Evolutionary conservation across 2,329 filamentous ascomycete species (phyloP).

Genomic region (Venturia aucupariae): DNA sequence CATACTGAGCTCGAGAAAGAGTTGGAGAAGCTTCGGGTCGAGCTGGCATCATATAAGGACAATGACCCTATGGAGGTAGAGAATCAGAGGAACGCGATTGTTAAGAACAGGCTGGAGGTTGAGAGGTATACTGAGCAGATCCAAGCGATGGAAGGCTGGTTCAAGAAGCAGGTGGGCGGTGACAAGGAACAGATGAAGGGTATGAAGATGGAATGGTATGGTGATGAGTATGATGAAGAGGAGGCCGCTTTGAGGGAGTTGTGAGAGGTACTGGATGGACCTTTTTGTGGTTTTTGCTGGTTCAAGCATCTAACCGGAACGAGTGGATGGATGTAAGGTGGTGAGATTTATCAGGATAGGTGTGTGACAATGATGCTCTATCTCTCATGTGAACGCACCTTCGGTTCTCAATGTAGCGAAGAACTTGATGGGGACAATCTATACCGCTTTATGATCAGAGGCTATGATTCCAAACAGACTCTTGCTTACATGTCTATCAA

Average conservation of each 20-base stretch:
- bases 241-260: slow-evolving; percentile 35
- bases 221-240: slow-evolving; percentile 45
- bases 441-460: no score
- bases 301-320: background rate
- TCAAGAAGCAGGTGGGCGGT: slow-evolving; percentile 25
- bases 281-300: background rate
- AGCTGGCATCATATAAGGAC: slow-evolving; percentile 37
- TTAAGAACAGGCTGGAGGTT: slow-evolving; percentile 22
- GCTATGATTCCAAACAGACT: no score
- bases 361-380: no score
- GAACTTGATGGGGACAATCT: no score
- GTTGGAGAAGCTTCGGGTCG: slow-evolving; percentile 29
- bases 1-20: slow-evolving; percentile 29
- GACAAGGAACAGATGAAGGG: slow-evolving; percentile 36
- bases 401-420: no score
- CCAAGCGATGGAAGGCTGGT: slow-evolving; percentile 36
- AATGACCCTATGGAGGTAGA: slow-evolving; percentile 38
- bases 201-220: slow-evolving; percentile 40
- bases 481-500: no score
- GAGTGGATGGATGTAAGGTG: background rate
- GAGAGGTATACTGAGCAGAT: slow-evolving; percentile 37
- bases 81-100: slow-evolving; percentile 28
- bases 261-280: background rate
- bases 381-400: no score
- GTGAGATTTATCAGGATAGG: background rate